A percentile compares a stretch with the other conserved stretches of the same genome.
phyloP scores from a whole-genome alignment of 2,329 filamentous ascomycete species.

The Penicillium digitatum region DNA sequence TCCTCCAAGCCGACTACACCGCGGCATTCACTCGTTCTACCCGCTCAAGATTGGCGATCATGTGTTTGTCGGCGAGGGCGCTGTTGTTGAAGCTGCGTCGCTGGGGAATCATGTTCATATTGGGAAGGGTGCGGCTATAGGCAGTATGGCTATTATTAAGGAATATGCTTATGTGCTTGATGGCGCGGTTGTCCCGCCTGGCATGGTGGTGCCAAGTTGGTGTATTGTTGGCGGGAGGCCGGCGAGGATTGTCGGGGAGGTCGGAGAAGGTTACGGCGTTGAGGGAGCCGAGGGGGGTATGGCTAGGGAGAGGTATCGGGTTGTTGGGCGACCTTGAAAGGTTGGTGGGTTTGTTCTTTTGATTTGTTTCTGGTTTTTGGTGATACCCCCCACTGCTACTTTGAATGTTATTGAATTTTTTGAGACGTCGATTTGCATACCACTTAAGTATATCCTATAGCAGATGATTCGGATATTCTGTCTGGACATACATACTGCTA shows the following conservation, averaged over 20 bases:
- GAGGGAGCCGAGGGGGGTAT: slow-evolving; percentile 44
- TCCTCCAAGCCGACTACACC: slow-evolving; percentile 77
- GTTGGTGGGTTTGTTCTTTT: background rate
- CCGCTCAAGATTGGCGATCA: slow-evolving; percentile 92
- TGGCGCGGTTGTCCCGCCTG: slow-evolving; percentile 73
- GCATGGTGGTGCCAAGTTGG: slow-evolving; percentile 90
- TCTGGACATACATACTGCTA: background rate
- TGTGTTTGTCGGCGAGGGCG: slow-evolving; percentile 75
- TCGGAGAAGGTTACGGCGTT: slow-evolving; percentile 51
- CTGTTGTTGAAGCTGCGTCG: slow-evolving; percentile 75
- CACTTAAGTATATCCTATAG: background rate
- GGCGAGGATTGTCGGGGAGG: slow-evolving; percentile 74
- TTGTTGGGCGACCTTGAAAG: slow-evolving; percentile 33
- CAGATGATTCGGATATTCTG: background rate
- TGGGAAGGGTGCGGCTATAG: slow-evolving; percentile 70
- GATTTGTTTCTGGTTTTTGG: slow-evolving; percentile 2
- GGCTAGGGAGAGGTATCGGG: slow-evolving; percentile 42
- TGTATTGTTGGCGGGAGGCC: slow-evolving; percentile 83
- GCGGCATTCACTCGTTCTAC: slow-evolving; percentile 63
- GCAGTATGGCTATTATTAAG: slow-evolving; percentile 86
- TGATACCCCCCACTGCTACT: slow-evolving; percentile 19
- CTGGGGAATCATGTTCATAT: slow-evolving; percentile 85
- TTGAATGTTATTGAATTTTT: background rate
- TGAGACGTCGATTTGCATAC: background rate
- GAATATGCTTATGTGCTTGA: slow-evolving; percentile 88